Base-by-base conservation (phyloP, 805 yeast genomes). In the Starmerella potacharoeniae region DNA sequence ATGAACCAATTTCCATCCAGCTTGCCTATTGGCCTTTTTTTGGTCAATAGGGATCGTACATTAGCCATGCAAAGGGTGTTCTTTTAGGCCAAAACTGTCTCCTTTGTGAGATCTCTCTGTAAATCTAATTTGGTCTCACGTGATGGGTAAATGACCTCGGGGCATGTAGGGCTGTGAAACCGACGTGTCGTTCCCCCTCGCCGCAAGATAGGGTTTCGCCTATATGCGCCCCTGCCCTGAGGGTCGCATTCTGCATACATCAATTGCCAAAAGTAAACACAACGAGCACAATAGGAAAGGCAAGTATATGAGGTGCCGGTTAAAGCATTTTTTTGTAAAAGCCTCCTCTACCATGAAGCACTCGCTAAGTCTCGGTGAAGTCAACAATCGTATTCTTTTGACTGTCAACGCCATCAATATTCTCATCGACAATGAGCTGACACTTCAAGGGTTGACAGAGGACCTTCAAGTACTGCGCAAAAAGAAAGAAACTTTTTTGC, bases 1-100 rank as follows among this genome's bases (percentile, higher is more conserved):
- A 60, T 29, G 44, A 46, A 59, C 62, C 62, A 59, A n/a, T 42
- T 41, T 16, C 60, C 56, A 46, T 46, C 35, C 22, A 35, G 33
- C 28, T 48, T 48, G 13, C 51, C 51, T 6, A 16, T 36, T 14
- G 41, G 59, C 53, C 28, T 45, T 55, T 7, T 22, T 47, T 10
- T 46, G 43, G 45, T 51, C 55, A 47, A 47, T 13, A 44, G 13
- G 11, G 28, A n/a, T 29, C 48, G 35, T n/a, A 46, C 49, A 46
- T 46, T 33, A 33, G 40, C 49, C 49, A 46, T 46, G 39, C 49
- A 28, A 49, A 41, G n/a, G 3, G 22, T 11, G 10, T 6, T 14
- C 30, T 16, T n/a, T n/a, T 9, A 33, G 39, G 37, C 34, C 11
- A 5, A 7, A 6, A 31, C 35, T 6, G 6, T 6, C 1, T 13